These are phyloP conservation scores for Medicago ruthenica DNA, from an alignment of 306 rosid species.

Conservation along the genomic window DNA sequence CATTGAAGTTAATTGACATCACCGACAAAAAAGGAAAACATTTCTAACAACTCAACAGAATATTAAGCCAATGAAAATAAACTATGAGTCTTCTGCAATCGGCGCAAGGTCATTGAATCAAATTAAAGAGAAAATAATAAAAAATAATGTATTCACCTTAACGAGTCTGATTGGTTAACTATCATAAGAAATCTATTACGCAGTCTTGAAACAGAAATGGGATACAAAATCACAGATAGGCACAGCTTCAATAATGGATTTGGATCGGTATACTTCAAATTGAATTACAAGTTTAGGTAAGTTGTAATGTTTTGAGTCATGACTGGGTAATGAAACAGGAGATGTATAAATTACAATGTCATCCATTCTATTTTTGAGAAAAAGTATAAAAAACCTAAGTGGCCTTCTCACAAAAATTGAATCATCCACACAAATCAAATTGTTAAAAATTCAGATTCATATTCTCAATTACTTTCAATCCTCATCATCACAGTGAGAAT, in stretches of 20 bases:
- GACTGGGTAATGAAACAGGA: not conserved
- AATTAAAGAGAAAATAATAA: not conserved
- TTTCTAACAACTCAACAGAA: constrained; percentile 2
- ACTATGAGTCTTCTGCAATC: not conserved
- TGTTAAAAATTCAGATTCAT: not conserved
- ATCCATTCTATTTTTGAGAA: not conserved
- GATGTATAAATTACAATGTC: too few relatives aligned
- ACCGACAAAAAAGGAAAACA: not conserved
- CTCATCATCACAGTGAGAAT: not conserved
- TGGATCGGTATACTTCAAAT: not conserved
- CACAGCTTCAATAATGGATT: not conserved
- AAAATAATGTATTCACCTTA: not conserved
- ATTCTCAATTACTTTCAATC: not conserved
- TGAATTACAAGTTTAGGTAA: not conserved
- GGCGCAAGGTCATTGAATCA: constrained; percentile 15
- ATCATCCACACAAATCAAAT: not conserved
- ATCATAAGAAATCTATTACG: constrained; percentile 17
- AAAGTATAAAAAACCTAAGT: not conserved
- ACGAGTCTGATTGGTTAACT: not conserved
- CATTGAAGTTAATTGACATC: constrained; percentile 5
- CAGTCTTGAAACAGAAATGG: constrained; percentile 11
- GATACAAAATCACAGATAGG: not conserved
- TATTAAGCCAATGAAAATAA: constrained; percentile 23
- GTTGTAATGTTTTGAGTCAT: constrained; percentile 20
- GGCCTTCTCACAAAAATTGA: not conserved